Evolutionary conservation across 2,329 filamentous ascomycete species (phyloP).

Genomic region (Penicillium sclerotiorum): DNA sequence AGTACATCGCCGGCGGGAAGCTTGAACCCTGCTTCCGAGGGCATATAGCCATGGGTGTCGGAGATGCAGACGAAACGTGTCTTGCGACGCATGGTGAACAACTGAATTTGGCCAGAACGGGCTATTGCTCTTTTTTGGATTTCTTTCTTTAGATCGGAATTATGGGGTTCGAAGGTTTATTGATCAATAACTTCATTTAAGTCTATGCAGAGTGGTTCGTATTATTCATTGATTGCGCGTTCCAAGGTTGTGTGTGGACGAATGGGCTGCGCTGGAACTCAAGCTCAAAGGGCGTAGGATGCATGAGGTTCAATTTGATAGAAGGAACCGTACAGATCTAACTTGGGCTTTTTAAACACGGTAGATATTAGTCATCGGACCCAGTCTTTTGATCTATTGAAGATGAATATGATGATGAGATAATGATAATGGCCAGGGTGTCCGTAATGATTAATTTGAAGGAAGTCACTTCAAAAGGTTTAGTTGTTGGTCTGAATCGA

Average conservation of each 20-base stretch:
- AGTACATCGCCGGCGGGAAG: slow-evolving; percentile 60
- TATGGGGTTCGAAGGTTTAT: neutral
- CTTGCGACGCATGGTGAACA: slow-evolving; percentile 34
- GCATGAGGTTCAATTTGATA: neutral
- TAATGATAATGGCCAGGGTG: too few species aligned
- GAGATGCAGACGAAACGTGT: slow-evolving; percentile 62
- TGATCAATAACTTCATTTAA: neutral
- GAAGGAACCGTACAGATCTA: slow-evolving; percentile 7
- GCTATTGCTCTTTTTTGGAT: neutral
- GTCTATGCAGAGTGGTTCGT: slow-evolving; percentile 5
- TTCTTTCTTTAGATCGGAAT: neutral
- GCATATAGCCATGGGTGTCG: slow-evolving; percentile 59
- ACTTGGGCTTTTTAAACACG: slow-evolving; percentile 1
- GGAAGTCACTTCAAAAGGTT: neutral
- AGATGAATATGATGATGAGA: neutral
- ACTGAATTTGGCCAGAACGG: neutral
- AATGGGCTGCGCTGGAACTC: slow-evolving; percentile 9
- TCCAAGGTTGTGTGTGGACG: neutral
- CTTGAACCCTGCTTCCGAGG: slow-evolving; percentile 51
- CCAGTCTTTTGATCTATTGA: slow-evolving; percentile 20
- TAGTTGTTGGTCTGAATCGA: neutral
- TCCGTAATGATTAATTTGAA: too few species aligned
- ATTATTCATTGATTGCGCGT: neutral
- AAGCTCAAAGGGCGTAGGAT: slow-evolving; percentile 8
- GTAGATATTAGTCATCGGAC: slow-evolving; percentile 28